Base-by-base conservation (phyloP, 331 rosid genomes). In the Arachis monticola region DNA sequence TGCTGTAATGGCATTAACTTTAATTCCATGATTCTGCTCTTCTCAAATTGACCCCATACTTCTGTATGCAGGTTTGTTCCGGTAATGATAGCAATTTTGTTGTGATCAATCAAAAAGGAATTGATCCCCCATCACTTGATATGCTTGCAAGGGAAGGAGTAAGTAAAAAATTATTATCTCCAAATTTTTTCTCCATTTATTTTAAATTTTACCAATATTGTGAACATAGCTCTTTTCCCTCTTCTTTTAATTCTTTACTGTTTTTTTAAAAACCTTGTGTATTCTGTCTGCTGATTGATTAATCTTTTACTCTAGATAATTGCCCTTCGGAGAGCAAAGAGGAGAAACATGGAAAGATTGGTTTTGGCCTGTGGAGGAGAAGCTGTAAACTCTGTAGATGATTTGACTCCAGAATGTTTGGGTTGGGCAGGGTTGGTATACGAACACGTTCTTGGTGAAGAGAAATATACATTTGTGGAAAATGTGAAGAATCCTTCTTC, bases 371-470 rank as follows among this genome's bases (percentile, higher is more conserved):
- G 99, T 82, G 99, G 99, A 60, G 99, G 99, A 13, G 99, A 94
- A 86, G 96, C 97, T 3, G 83, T 94, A 32, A 90, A 94, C 85
- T 92, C 97, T 32, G 96, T 94, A 8, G 93, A 92, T 81, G 97
- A 88, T 86, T 82, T 94, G 77, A 88, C 97, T 82, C 88, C 89
- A 51, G 93, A 92, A 69, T 90, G 91, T 82, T 92, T 94, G 79
- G 99, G 99, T 61, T 94, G 99, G 99, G 99, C 99, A 70, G 99
- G 99, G 64, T 82, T 90, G 84, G 99, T 94, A 67, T 88, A 94
- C 68, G 99, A 94, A 86, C 99, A 94, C 59, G 88, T 85, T 66
- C 99, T 94, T 71, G 99, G 99, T 46, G 99, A 94, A 87, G 97
- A 94, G 79, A 94, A 94, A 83, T 94, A 92, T 70, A 94, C 99